A percentile compares a stretch with the other conserved stretches of the same genome.
phyloP scores from a whole-genome alignment of 2,329 filamentous ascomycete species.

The Didymella lethalis region DNA sequence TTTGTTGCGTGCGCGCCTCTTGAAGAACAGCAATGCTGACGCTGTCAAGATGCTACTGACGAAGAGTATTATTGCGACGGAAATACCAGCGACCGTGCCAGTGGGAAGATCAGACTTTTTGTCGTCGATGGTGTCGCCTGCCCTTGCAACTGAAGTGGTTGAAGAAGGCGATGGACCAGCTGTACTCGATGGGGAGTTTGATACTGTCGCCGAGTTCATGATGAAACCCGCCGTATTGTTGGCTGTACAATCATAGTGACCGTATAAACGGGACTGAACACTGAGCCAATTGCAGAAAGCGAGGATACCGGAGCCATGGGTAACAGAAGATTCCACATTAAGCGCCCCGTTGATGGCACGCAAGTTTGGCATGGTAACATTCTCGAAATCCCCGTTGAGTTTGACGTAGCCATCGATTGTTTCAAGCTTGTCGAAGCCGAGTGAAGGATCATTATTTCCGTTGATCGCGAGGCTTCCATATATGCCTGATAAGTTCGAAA shows the following conservation, averaged over 20 bases:
- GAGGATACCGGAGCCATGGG: constrained; percentile 20
- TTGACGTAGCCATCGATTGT: constrained; percentile 29
- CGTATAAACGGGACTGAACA: constrained; percentile 13
- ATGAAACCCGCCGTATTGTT: constrained; percentile 11
- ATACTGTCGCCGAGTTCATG: not conserved
- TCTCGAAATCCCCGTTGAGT: constrained; percentile 27
- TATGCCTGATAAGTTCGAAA: constrained; percentile 23
- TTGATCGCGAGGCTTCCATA: constrained; percentile 28
- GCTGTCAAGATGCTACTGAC: constrained; percentile 14
- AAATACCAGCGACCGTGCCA: constrained; percentile 22
- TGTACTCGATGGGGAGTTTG: constrained; percentile 1
- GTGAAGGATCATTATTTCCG: constrained; percentile 11
- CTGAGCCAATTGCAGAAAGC: constrained; percentile 25
- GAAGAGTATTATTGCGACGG: constrained; percentile 14
- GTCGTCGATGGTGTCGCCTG: not conserved
- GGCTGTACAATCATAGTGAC: constrained; percentile 30
- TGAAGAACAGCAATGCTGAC: constrained; percentile 17
- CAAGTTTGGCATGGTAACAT: constrained; percentile 33
- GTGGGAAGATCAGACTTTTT: constrained; percentile 1
- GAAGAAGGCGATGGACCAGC: not conserved
- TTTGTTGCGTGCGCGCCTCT: constrained; percentile 22
- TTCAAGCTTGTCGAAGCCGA: constrained; percentile 27
- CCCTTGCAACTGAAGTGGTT: not conserved
- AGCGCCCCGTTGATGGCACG: constrained; percentile 26
- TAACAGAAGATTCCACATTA: constrained; percentile 22